Conservation (phyloP, 164 flowering plant species). For the Annona cherimola region DNA sequence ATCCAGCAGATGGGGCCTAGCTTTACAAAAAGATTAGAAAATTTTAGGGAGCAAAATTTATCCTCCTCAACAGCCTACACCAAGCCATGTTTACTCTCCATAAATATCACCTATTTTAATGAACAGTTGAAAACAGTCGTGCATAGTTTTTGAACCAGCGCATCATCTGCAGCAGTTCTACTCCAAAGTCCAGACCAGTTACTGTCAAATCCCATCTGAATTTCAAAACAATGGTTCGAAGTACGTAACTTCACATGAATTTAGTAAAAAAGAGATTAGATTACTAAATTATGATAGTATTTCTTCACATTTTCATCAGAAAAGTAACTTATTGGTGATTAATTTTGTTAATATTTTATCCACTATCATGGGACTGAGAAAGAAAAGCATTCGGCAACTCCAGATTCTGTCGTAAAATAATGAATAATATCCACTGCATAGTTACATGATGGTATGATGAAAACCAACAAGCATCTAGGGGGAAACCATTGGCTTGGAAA, state of each 20-base stretch:
- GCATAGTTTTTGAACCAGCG: background rate
- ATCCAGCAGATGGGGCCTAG: background rate
- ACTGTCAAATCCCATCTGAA: background rate
- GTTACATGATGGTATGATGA: background rate
- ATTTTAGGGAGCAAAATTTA: background rate
- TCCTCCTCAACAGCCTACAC: background rate
- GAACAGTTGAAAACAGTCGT: background rate
- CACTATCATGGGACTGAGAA: background rate
- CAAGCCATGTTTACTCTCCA: background rate
- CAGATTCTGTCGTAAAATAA: background rate
- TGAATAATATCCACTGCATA: background rate
- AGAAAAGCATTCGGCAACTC: background rate
- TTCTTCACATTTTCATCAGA: background rate
- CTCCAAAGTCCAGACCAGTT: background rate
- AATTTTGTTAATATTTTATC: background rate
- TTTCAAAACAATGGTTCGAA: background rate
- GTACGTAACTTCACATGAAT: background rate
- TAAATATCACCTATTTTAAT: background rate
- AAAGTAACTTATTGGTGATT: background rate
- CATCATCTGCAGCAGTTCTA: too few species aligned
- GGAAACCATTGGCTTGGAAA: background rate
- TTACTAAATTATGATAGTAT: background rate
- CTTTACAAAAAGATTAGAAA: background rate
- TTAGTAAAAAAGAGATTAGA: background rate
- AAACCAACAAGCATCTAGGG: background rate